Conservation (phyloP, 139 green algal species). For the Tetraselmis chui region DNA sequence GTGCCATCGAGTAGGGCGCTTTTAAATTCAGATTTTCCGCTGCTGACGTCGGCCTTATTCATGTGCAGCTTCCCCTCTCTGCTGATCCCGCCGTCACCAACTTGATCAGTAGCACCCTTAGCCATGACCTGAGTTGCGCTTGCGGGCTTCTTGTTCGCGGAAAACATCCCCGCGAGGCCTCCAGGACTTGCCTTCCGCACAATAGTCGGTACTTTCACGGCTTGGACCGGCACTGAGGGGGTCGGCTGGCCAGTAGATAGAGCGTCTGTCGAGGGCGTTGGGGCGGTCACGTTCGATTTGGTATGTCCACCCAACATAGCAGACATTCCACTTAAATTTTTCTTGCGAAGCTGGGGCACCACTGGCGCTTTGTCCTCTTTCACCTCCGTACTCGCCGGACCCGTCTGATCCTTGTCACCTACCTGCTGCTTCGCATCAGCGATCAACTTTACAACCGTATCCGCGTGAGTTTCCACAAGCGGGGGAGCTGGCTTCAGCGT, state of each 20-base stretch:
- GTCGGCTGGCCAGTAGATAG: background rate
- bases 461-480: conserved; percentile 5
- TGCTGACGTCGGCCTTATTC: too few relatives aligned
- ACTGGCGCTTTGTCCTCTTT: background rate
- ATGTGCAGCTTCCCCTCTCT: too few relatives aligned
- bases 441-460: conserved; percentile 8
- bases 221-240: background rate
- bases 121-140: too few relatives aligned
- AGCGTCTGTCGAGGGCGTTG: background rate
- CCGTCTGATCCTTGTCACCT: background rate
- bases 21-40: too few relatives aligned
- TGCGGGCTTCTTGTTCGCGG: background rate
- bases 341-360: background rate
- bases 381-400: background rate
- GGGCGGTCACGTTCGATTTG: background rate
- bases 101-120: too few relatives aligned
- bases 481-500: background rate
- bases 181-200: background rate
- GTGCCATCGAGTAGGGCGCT: too few relatives aligned
- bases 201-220: background rate
- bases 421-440: background rate
- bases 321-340: background rate
- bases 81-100: too few relatives aligned
- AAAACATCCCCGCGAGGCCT: background rate
- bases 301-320: background rate